Conservation (phyloP, 768 basidiomycete species). For the Lactarius evosmus region DNA sequence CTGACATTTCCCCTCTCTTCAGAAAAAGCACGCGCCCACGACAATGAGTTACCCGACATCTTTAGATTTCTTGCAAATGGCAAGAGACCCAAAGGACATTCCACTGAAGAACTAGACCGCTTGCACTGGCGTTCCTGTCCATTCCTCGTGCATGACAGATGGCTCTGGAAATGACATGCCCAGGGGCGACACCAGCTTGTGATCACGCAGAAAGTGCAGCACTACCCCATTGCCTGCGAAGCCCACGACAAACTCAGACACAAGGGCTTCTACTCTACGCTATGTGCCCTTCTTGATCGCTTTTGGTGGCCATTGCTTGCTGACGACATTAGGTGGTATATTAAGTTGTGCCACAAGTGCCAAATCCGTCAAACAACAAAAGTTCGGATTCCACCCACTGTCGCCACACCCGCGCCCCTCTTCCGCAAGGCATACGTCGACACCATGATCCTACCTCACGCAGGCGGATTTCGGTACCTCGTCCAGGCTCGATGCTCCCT, state of each 20-base stretch:
- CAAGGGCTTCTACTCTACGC: conserved; percentile 25
- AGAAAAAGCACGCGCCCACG: too few relatives aligned
- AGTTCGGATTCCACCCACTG: conserved; percentile 29
- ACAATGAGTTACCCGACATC: too few relatives aligned
- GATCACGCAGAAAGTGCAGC: not conserved
- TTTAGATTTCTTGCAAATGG: not conserved
- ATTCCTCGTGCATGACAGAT: not conserved
- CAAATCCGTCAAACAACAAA: conserved; percentile 32
- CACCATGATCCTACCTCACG: conserved; percentile 41
- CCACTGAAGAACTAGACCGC: too few relatives aligned
- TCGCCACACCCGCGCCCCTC: conserved; percentile 27
- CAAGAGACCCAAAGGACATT: too few relatives aligned
- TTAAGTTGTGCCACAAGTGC: conserved; percentile 39
- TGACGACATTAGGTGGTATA: conserved; percentile 27
- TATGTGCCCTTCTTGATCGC: conserved; percentile 3
- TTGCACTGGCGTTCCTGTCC: too few relatives aligned
- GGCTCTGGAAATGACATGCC: conserved; percentile 22
- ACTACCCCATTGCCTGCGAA: conserved; percentile 25
- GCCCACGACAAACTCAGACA: conserved; percentile 16
- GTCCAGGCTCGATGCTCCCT: conserved; percentile 40
- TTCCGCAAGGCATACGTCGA: conserved; percentile 32
- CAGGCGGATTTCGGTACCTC: conserved; percentile 36
- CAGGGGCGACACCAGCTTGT: conserved; percentile 29
- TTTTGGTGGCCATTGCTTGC: conserved; percentile 34
- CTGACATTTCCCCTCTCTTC: too few relatives aligned